Base-by-base conservation (phyloP, 306 rosid species). In the Cucumis melo region DNA sequence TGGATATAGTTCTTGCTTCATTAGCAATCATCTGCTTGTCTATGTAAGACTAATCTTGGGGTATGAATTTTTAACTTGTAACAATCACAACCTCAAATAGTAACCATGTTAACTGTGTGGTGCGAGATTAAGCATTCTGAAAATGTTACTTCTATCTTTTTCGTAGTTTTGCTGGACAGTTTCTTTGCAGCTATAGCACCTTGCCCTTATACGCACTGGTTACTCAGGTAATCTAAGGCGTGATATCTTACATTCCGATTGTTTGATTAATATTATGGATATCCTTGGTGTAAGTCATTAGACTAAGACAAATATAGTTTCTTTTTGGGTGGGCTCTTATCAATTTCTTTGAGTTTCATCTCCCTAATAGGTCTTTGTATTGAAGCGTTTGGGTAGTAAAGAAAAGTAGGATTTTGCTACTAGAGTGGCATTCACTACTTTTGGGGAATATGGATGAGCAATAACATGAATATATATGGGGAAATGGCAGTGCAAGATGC, bases 161-260 rank as follows among this genome's bases (percentile, higher is more conserved):
- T 80, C 77, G 74, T 79, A 94, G 99, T 83, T 92, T 94, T 80
- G 85, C 95, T 0, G 99, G 97, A 57, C 99, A 94, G 80, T 89
- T 92, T 86, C 86, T 92, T 63, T 94, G 99, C 88, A 94, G 99
- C 86, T 94, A 94, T 79, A 94, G 96, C 82, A 94, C 99, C 81
- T 87, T 94, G 90, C 99, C 99, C 36, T 88, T 94, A 7, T 94
- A 94, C 81, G 99, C 99, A 73, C 88, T 94, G 73, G 99, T 92
- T 77, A 92, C 99, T 76, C 99, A 92, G 99, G 99, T 90, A 72
- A 27, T 48, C 21, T 16, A 87, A 72, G 56, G 12, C 54, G 46
- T 61, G 65, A 46, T 67, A 20, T 59, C 32, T 16, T 23, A 15
- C 42, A 48, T 71, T 44, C 2, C 29, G 29, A 27, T 71, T 27